Conservation (phyloP, 2,329 filamentous ascomycete species). For the Fusarium piperis region DNA sequence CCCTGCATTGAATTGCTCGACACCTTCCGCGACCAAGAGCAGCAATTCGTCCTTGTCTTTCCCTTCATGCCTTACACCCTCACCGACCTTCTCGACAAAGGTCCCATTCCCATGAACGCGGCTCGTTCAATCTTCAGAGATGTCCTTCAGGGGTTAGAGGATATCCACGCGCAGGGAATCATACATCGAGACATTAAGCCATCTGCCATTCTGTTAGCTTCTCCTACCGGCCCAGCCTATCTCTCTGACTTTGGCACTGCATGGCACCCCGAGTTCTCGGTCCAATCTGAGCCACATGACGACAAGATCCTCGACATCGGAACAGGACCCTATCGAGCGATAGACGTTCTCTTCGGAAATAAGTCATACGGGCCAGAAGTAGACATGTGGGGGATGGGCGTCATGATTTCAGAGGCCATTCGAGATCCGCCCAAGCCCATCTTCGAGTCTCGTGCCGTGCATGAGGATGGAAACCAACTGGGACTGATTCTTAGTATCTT, state of each 20-base stretch:
- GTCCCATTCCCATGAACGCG: slow-evolving; percentile 45
- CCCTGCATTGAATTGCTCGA: slow-evolving; percentile 74
- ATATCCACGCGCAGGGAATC: slow-evolving; percentile 79
- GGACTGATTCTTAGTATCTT: slow-evolving; percentile 93
- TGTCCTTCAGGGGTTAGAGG: slow-evolving; percentile 74
- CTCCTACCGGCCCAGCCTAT: slow-evolving; percentile 75
- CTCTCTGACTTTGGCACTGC: slow-evolving; percentile 93
- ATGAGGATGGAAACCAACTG: slow-evolving; percentile 89
- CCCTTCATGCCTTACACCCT: slow-evolving; percentile 84
- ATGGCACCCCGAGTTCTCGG: slow-evolving; percentile 73
- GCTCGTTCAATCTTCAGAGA: slow-evolving; percentile 65
- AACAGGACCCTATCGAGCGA: slow-evolving; percentile 89
- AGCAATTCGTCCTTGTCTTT: slow-evolving; percentile 81
- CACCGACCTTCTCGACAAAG: slow-evolving; percentile 68
- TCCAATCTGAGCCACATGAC: slow-evolving; percentile 70
- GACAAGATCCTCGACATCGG: slow-evolving; percentile 92
- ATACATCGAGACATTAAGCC: slow-evolving; percentile 96
- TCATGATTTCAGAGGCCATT: slow-evolving; percentile 81
- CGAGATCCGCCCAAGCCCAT: slow-evolving; percentile 67
- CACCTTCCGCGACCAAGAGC: slow-evolving; percentile 75
- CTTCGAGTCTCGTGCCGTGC: slow-evolving; percentile 78
- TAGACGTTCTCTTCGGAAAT: slow-evolving; percentile 89
- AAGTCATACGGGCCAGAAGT: slow-evolving; percentile 75
- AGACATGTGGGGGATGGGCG: slow-evolving; percentile 91
- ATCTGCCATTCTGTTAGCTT: slow-evolving; percentile 81